These are phyloP conservation scores for Mrakiaceae sp. DNA, from an alignment of 1,284 basidiomycete genomes.

Conservation along the genomic window DNA sequence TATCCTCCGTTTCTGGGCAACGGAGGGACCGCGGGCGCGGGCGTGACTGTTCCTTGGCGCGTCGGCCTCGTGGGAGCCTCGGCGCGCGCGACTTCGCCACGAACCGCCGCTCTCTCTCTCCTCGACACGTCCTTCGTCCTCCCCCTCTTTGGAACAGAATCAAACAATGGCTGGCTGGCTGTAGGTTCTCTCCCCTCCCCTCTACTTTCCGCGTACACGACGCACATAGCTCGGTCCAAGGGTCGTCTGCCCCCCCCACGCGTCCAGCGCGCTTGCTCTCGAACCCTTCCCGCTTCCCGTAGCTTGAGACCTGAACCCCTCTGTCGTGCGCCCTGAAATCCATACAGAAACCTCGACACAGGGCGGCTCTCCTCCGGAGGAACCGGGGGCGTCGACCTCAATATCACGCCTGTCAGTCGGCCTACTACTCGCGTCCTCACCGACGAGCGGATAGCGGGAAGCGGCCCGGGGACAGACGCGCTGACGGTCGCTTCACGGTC, in stretches of 20 bases:
- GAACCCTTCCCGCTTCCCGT: conserved; percentile 6
- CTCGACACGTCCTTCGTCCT: no score
- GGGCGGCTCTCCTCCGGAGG: conserved; percentile 7
- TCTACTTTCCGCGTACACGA: no score
- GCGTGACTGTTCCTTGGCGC: no score
- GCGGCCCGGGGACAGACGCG: not conserved
- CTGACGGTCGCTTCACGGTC: not conserved
- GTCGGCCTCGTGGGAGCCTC: no score
- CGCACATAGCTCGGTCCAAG: no score
- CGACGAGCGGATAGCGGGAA: not conserved
- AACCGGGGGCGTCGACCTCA: conserved; percentile 1
- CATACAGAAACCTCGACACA: conserved; percentile 9
- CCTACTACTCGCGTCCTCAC: not conserved
- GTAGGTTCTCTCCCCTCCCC: not conserved
- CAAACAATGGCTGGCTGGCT: not conserved
- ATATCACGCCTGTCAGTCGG: not conserved
- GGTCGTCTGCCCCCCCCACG: no score
- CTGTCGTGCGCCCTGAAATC: not conserved
- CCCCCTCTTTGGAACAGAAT: conserved; percentile 28
- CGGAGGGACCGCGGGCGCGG: no score
- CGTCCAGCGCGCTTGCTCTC: not conserved
- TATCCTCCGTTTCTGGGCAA: no score
- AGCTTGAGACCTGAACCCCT: not conserved
- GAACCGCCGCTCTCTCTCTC: no score
- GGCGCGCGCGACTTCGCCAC: no score